phyloP scores from a whole-genome alignment of 768 basidiomycete genomes.

The Tricholomella constricta region DNA sequence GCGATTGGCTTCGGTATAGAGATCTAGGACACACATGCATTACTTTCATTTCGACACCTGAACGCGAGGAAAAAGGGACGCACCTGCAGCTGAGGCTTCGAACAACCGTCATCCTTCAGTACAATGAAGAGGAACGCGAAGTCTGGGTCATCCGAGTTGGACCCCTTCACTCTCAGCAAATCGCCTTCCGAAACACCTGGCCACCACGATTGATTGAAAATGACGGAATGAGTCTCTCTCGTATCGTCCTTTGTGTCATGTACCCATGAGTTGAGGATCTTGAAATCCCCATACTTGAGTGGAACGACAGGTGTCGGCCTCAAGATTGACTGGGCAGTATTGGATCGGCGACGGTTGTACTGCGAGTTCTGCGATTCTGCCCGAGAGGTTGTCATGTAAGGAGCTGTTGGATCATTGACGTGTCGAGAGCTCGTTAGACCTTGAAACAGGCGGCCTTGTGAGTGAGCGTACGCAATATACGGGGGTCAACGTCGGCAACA shows the following conservation, averaged over 20 bases:
- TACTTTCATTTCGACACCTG: not conserved
- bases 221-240: slow-evolving; percentile 44
- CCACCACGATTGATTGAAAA: slow-evolving; percentile 76
- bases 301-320: slow-evolving; percentile 45
- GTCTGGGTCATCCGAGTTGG: slow-evolving; percentile 39
- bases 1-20: slow-evolving; percentile 75
- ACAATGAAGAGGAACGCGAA: slow-evolving; percentile 65
- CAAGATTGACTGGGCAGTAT: slow-evolving; percentile 70
- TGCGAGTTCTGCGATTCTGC: slow-evolving; percentile 63
- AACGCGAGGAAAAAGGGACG: not conserved
- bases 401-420: slow-evolving; percentile 3
- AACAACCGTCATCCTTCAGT: slow-evolving; percentile 59
- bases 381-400: slow-evolving; percentile 54
- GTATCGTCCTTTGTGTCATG: slow-evolving; percentile 59
- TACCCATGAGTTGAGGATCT: slow-evolving; percentile 71
- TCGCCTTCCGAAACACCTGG: slow-evolving; percentile 81
- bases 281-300: slow-evolving; percentile 63
- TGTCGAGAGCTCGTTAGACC: not conserved
- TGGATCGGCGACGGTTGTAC: slow-evolving; percentile 67
- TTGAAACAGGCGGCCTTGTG: not conserved
- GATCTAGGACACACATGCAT: slow-evolving; percentile 45
- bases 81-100: slow-evolving; percentile 70
- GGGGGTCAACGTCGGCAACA: no score
- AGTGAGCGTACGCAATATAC: no score
- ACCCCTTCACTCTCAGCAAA: slow-evolving; percentile 55